phyloP scores from a whole-genome alignment of 2,329 filamentous ascomycete genomes.

The Sporothrix brasiliensis region DNA sequence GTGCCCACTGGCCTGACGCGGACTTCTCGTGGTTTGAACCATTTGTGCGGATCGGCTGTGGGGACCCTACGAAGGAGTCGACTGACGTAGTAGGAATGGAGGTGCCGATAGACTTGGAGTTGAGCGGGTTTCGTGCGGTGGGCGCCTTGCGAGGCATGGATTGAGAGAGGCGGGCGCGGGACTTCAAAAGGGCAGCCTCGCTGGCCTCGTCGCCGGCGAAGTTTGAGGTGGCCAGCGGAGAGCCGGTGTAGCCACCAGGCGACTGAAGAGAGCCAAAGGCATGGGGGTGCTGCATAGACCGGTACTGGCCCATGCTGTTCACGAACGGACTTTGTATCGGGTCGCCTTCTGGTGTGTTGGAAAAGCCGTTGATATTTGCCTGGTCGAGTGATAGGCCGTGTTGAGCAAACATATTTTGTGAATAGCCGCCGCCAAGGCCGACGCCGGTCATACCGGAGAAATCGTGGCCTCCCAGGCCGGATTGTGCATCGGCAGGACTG shows the following conservation, averaged over 20 bases:
- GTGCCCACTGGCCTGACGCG: constrained; percentile 86
- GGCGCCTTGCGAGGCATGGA: constrained; percentile 73
- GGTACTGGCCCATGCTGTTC: constrained; percentile 75
- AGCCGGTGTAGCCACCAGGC: constrained; percentile 53
- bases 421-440: constrained; percentile 57
- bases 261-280: constrained; percentile 60
- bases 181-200: constrained; percentile 59
- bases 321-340: constrained; percentile 91
- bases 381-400: constrained; percentile 68
- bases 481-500: constrained; percentile 57
- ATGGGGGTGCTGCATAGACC: constrained; percentile 64
- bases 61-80: constrained; percentile 67
- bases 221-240: constrained; percentile 54
- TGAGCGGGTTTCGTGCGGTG: constrained; percentile 76
- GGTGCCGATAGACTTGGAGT: constrained; percentile 75
- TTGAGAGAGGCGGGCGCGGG: constrained; percentile 61
- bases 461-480: constrained; percentile 59
- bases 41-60: constrained; percentile 75
- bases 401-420: constrained; percentile 58
- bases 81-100: constrained; percentile 68
- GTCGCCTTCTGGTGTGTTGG: constrained; percentile 86
- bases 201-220: constrained; percentile 50
- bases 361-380: constrained; percentile 76
- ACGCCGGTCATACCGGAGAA: constrained; percentile 59
- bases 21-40: constrained; percentile 75